Percentiles rank a stretch among this genome's conserved stretches.
phyloP scores from a whole-genome alignment of 2,329 filamentous ascomycete genomes.

The Penicillium sp. region DNA sequence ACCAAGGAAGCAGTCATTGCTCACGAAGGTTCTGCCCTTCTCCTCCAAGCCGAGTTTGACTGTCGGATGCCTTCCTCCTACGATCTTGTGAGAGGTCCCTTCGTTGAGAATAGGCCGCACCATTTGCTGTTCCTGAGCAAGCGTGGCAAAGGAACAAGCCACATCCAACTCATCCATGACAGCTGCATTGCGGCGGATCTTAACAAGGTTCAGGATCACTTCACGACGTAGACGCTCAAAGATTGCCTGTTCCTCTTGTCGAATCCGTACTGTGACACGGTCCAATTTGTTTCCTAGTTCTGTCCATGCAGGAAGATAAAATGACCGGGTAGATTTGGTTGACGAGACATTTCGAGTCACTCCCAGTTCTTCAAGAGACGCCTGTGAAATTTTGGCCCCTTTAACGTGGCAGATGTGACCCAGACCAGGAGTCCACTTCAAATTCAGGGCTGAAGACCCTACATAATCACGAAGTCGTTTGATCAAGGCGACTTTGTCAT shows the following conservation, averaged over 20 bases:
- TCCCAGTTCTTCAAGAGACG: constrained; percentile 42
- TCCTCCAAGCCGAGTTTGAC: constrained; percentile 80
- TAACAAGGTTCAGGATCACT: constrained; percentile 80
- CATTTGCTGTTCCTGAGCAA: constrained; percentile 74
- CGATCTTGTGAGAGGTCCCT: constrained; percentile 68
- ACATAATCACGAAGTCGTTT: constrained; percentile 63
- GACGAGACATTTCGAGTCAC: constrained; percentile 66
- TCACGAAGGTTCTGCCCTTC: constrained; percentile 77
- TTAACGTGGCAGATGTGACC: constrained; percentile 91
- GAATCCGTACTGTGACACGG: constrained; percentile 73
- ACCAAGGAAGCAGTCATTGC: constrained; percentile 85
- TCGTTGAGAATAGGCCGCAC: constrained; percentile 71
- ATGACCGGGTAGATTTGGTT: constrained; percentile 80
- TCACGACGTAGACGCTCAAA: constrained; percentile 72
- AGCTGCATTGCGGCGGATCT: constrained; percentile 83
- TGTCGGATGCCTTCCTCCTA: constrained; percentile 87
- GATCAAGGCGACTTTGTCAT: constrained; percentile 63
- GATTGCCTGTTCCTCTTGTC: constrained; percentile 79
- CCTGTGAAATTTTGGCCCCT: constrained; percentile 66
- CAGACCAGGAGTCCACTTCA: constrained; percentile 83
- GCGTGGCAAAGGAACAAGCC: constrained; percentile 76
- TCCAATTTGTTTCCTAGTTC: constrained; percentile 77
- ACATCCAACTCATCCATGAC: constrained; percentile 94
- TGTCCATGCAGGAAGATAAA: constrained; percentile 84
- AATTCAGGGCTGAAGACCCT: constrained; percentile 64